Percentiles rank a stretch among this genome's conserved stretches.
Evolutionary conservation across 129 eudicot genomes (phyloP).

Genomic region (Flaveria brownii): DNA sequence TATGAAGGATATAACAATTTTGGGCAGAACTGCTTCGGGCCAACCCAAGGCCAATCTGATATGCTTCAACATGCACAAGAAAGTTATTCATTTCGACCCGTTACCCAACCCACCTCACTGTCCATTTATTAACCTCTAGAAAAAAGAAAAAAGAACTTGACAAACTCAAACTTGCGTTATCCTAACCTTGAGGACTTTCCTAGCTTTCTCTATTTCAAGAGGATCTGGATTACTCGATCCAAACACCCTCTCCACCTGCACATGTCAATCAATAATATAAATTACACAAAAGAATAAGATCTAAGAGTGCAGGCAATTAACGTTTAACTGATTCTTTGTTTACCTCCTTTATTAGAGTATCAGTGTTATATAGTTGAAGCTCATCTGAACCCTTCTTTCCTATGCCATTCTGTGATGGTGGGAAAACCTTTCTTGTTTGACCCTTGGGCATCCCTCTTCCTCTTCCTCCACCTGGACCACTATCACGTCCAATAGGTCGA

Average conservation of each 20-base stretch:
- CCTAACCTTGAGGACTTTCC: conserved; percentile 66
- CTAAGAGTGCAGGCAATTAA: neutral
- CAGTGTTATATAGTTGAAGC: conserved; percentile 72
- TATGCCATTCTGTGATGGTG: conserved; percentile 77
- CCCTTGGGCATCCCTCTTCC: conserved; percentile 72
- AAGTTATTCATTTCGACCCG: neutral
- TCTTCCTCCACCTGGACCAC: conserved; percentile 69
- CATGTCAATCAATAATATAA: conserved; percentile 22
- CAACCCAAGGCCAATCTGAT: conserved; percentile 1
- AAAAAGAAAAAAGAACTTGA: neutral
- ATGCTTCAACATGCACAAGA: neutral
- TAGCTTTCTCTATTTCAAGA: conserved; percentile 82
- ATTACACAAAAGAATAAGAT: neutral
- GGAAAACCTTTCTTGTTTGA: conserved; percentile 65
- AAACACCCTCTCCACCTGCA: conserved; percentile 87
- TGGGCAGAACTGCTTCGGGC: neutral
- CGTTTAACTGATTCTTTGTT: neutral
- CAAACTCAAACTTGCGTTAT: neutral
- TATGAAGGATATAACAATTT: neutral
- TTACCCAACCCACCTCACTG: neutral
- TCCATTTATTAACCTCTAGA: neutral
- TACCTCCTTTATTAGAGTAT: conserved; percentile 85
- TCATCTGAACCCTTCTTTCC: conserved; percentile 76
- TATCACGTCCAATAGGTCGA: conserved; percentile 57
- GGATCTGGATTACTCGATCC: conserved; percentile 70